Conservation (phyloP, 2,329 filamentous ascomycete genomes). For the Harringtonia aguacate region DNA sequence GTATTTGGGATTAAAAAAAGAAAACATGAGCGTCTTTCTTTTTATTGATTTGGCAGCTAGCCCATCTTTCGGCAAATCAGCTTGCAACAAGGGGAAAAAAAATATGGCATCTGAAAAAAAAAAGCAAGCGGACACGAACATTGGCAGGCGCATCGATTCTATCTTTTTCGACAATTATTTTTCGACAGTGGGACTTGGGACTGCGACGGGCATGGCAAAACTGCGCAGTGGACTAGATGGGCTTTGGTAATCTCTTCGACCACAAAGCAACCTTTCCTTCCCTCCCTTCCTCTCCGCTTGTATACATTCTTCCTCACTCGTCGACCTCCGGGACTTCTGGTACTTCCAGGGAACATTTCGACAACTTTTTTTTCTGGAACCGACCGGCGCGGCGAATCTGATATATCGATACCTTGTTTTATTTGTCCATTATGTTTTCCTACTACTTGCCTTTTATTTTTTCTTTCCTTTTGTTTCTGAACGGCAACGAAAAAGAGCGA, state of each 20-base stretch:
- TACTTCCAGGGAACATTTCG: slow-evolving; percentile 1
- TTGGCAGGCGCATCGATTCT: too few species aligned
- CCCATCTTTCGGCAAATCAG: too few species aligned
- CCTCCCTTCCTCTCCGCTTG: neutral
- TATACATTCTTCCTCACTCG: slow-evolving; percentile 19
- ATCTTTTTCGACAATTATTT: too few species aligned
- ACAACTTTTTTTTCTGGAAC: slow-evolving; percentile 8
- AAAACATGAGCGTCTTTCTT: too few species aligned
- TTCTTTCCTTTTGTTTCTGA: slow-evolving; percentile 5
- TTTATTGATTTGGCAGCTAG: too few species aligned
- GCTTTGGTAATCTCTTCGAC: neutral
- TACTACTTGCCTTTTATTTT: slow-evolving; percentile 1
- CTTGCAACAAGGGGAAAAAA: too few species aligned
- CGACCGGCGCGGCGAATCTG: slow-evolving; percentile 19
- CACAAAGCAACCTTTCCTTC: too few species aligned
- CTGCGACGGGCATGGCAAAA: too few species aligned
- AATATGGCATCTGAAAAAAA: too few species aligned
- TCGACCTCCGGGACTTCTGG: slow-evolving; percentile 6
- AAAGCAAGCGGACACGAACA: too few species aligned
- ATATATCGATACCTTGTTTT: slow-evolving; percentile 21
- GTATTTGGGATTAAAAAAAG: neutral
- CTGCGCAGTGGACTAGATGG: slow-evolving; percentile 2
- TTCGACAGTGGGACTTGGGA: too few species aligned
- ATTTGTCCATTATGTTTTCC: slow-evolving; percentile 2
- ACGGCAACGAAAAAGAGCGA: slow-evolving; percentile 9